Percentiles rank a stretch among this genome's conserved stretches.
These are phyloP conservation scores for Ilyonectria destructans DNA, from an alignment of 2,329 filamentous ascomycete species.

Conservation along the genomic window DNA sequence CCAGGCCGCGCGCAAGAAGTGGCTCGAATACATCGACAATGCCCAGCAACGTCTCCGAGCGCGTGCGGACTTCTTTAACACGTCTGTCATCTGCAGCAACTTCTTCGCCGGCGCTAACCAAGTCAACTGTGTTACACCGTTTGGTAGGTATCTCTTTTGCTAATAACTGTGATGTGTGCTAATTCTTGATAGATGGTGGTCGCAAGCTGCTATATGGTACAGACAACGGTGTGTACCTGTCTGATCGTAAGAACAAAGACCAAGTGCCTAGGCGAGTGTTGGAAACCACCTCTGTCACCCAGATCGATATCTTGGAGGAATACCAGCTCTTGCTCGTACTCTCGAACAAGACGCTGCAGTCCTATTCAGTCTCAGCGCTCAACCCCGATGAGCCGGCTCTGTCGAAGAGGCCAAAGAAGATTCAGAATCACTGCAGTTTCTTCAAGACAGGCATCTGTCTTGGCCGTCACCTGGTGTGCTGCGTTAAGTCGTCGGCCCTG, in stretches of 20 bases:
- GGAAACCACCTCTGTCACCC: slow-evolving; percentile 89
- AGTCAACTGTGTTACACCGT: slow-evolving; percentile 95
- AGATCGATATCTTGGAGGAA: slow-evolving; percentile 96
- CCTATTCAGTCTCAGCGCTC: slow-evolving; percentile 89
- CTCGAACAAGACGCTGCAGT: slow-evolving; percentile 92
- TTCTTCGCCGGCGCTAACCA: slow-evolving; percentile 80
- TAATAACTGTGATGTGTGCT: slow-evolving; percentile 29
- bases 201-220: slow-evolving; percentile 96
- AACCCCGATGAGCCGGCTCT: slow-evolving; percentile 87
- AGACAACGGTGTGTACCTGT: slow-evolving; percentile 93
- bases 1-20: slow-evolving; percentile 91
- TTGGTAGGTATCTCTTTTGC: slow-evolving; percentile 72
- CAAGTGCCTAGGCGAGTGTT: slow-evolving; percentile 85
- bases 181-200: slow-evolving; percentile 80
- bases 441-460: slow-evolving; percentile 98
- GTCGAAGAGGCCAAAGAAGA: slow-evolving; percentile 92
- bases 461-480: slow-evolving; percentile 94
- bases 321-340: slow-evolving; percentile 93
- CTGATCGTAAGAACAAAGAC: slow-evolving; percentile 92
- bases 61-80: slow-evolving; percentile 92
- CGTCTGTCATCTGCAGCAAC: slow-evolving; percentile 72
- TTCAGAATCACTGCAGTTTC: slow-evolving; percentile 97
- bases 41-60: slow-evolving; percentile 91
- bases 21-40: slow-evolving; percentile 94
- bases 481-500: slow-evolving; percentile 93